phyloP scores from a whole-genome alignment of 768 basidiomycete genomes.

The Boletus vermiculosoides region DNA sequence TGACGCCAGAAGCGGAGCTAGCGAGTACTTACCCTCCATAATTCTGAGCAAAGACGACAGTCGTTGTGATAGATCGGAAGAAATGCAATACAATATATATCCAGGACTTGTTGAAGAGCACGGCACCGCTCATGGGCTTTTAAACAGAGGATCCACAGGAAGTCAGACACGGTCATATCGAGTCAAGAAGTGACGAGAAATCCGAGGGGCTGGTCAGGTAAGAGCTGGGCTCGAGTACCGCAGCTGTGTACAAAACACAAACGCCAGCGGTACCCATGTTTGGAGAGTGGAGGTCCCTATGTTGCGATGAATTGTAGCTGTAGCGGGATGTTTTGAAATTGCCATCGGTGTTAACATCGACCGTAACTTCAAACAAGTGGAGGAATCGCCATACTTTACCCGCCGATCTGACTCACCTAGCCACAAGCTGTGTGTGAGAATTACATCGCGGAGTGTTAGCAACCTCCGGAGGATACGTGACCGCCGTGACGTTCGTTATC shows the following conservation, averaged over 20 bases:
- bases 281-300: constrained; percentile 12
- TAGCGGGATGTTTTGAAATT: constrained; percentile 15
- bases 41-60: background rate
- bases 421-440: constrained; percentile 34
- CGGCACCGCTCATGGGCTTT: constrained; percentile 11
- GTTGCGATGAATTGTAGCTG: constrained; percentile 13
- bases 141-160: constrained; percentile 28
- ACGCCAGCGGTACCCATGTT: constrained; percentile 15
- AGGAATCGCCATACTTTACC: constrained; percentile 28
- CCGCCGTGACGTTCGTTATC: background rate
- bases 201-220: constrained; percentile 7
- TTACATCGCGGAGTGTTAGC: constrained; percentile 3
- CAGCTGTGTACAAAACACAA: constrained; percentile 16
- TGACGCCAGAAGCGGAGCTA: background rate
- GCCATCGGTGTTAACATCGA: constrained; percentile 20
- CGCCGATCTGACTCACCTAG: constrained; percentile 28
- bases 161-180: constrained; percentile 20
- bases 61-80: background rate
- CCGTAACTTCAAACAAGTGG: constrained; percentile 17
- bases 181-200: constrained; percentile 26
- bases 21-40: constrained; percentile 19
- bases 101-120: constrained; percentile 8
- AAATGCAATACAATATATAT: constrained; percentile 2
- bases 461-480: constrained; percentile 12
- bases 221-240: constrained; percentile 13